Evolutionary conservation across 1,284 basidiomycete genomes (phyloP).

Genomic region (Ustilago bromivora): DNA sequence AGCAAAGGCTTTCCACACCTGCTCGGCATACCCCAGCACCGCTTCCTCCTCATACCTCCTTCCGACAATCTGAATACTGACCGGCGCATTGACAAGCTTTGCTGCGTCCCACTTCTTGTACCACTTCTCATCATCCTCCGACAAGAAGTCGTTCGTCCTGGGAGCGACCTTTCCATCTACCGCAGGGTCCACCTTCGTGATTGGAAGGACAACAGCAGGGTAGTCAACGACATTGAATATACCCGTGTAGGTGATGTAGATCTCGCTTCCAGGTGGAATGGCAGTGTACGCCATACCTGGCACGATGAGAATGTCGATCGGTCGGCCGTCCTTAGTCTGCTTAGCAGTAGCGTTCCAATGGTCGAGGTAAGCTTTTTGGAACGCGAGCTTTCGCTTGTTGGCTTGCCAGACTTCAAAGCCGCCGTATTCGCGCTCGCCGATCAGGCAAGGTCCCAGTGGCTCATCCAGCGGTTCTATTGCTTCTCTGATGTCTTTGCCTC

Average conservation of each 20-base stretch:
- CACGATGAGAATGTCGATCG: slow-evolving; percentile 76
- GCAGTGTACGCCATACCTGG: slow-evolving; percentile 75
- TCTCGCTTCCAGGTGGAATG: slow-evolving; percentile 73
- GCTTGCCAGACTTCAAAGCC: slow-evolving; percentile 76
- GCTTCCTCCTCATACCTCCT: slow-evolving; percentile 81
- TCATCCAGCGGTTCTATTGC: slow-evolving; percentile 60
- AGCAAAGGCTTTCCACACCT: slow-evolving; percentile 33
- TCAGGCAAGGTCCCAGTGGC: slow-evolving; percentile 36
- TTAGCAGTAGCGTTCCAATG: slow-evolving; percentile 74
- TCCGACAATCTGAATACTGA: slow-evolving; percentile 79
- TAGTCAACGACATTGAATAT: slow-evolving; percentile 79
- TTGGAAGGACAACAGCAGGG: slow-evolving; percentile 77
- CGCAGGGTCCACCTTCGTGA: slow-evolving; percentile 71
- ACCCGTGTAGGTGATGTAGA: slow-evolving; percentile 62
- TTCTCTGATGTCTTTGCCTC: slow-evolving; percentile 57
- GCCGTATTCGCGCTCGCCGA: slow-evolving; percentile 47
- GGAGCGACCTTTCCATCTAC: slow-evolving; percentile 72
- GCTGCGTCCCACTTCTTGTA: slow-evolving; percentile 61
- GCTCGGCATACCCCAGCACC: slow-evolving; percentile 72
- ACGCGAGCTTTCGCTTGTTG: slow-evolving; percentile 68
- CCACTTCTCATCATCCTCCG: slow-evolving; percentile 58
- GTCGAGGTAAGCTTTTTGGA: slow-evolving; percentile 73
- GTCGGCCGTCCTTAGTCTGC: slow-evolving; percentile 73
- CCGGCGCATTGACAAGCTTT: slow-evolving; percentile 75
- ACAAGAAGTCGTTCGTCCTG: slow-evolving; percentile 66